Conservation (phyloP, 306 rosid genomes). For the Carpinus fangiana region DNA sequence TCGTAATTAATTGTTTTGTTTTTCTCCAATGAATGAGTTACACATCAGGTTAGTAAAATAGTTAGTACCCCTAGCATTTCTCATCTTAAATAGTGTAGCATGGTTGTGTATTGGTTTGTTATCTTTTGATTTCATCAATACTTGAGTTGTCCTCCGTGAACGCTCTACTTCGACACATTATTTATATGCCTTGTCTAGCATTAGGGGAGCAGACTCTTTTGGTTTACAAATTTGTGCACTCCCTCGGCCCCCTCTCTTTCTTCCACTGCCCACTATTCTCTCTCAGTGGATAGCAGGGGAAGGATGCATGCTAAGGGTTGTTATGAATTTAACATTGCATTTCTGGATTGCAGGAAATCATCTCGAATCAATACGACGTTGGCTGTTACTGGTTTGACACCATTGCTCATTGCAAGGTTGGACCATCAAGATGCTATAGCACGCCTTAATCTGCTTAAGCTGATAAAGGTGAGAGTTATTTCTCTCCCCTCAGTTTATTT, state of each 20-base stretch:
- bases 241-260: not conserved
- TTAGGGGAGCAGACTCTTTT: not conserved
- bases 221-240: not conserved
- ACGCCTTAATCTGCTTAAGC: constrained; percentile 95
- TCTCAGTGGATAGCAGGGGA: not conserved
- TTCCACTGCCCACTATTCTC: not conserved
- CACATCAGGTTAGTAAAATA: too few species aligned
- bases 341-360: constrained; percentile 75
- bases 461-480: constrained; percentile 66
- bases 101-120: not conserved
- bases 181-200: not conserved
- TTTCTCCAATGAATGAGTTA: too few species aligned
- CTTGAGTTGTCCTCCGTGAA: not conserved
- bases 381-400: constrained; percentile 94
- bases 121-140: not conserved
- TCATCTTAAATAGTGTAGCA: not conserved
- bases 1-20: too few species aligned
- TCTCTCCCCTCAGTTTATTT: not conserved
- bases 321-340: constrained; percentile 16
- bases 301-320: not conserved
- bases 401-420: constrained; percentile 89
- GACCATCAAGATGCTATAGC: constrained; percentile 99
- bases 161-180: not conserved
- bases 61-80: too few species aligned
- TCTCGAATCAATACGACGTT: constrained; percentile 90